These are phyloP conservation scores for Clarkia xantiana DNA, from an alignment of 345 rosid species.

Conservation along the genomic window DNA sequence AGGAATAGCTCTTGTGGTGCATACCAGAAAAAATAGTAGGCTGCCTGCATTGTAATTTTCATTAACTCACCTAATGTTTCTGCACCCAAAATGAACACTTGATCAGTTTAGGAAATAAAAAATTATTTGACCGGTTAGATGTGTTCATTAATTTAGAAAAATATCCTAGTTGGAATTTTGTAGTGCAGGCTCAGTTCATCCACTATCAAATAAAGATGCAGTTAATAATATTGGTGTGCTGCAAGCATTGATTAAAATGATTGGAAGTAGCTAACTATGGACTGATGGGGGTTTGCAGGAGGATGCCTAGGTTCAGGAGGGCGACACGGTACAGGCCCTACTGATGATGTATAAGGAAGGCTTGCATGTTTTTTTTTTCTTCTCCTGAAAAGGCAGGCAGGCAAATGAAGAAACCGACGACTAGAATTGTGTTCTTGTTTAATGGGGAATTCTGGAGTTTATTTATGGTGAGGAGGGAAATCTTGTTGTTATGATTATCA, in stretches of 20 bases:
- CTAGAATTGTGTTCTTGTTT: no score
- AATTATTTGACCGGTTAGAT: neutral
- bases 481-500: no score
- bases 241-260: neutral
- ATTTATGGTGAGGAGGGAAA: no score
- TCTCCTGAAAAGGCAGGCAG: no score
- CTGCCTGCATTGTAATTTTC: no score
- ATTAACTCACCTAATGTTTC: no score
- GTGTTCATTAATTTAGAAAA: neutral
- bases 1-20: neutral
- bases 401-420: no score
- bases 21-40: no score
- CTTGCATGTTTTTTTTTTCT: neutral
- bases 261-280: neutral
- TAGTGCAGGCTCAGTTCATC: no score
- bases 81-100: no score
- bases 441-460: no score
- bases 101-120: neutral
- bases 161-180: no score
- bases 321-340: slow-evolving; percentile 89
- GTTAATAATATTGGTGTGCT: neutral
- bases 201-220: neutral
- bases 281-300: slow-evolving; percentile 29
- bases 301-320: slow-evolving; percentile 89
- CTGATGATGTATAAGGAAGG: slow-evolving; percentile 11